Conservation (phyloP, 192 early-diverging fungal species). For the Lobosporangium transversale region DNA sequence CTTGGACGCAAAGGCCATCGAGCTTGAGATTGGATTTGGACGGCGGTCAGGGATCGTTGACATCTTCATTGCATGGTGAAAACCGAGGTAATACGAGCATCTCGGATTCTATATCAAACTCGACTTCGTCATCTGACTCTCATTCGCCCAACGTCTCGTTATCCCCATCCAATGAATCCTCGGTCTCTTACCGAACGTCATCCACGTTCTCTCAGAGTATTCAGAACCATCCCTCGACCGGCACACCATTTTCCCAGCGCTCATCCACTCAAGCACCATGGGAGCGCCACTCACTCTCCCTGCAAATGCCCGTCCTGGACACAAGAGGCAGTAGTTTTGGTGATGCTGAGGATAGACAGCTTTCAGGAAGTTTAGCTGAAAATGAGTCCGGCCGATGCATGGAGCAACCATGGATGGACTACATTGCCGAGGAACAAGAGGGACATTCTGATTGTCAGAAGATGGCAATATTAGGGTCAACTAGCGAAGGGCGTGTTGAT, state of each 20-base stretch:
- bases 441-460: neutral
- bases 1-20: slow-evolving; percentile 27
- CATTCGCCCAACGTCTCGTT: slow-evolving; percentile 6
- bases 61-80: slow-evolving; percentile 12
- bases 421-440: slow-evolving; percentile 1
- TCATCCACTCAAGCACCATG: slow-evolving; percentile 17
- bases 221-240: slow-evolving; percentile 7
- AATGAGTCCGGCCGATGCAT: neutral
- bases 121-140: slow-evolving; percentile 2
- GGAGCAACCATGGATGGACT: slow-evolving; percentile 18
- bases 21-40: slow-evolving; percentile 15
- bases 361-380: neutral
- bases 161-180: slow-evolving; percentile 29
- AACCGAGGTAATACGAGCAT: slow-evolving; percentile 12
- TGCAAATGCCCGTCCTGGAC: slow-evolving; percentile 40
- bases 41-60: too few species aligned
- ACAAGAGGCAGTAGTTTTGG: neutral
- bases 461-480: neutral
- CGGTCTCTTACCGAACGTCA: slow-evolving; percentile 26
- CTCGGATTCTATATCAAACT: slow-evolving; percentile 23
- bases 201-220: slow-evolving; percentile 30
- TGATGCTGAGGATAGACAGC: neutral
- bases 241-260: slow-evolving; percentile 29
- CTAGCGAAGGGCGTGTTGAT: neutral
- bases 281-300: slow-evolving; percentile 16